phyloP scores from a whole-genome alignment of 192 early-diverging fungal species.

The Backusella australiensis region DNA sequence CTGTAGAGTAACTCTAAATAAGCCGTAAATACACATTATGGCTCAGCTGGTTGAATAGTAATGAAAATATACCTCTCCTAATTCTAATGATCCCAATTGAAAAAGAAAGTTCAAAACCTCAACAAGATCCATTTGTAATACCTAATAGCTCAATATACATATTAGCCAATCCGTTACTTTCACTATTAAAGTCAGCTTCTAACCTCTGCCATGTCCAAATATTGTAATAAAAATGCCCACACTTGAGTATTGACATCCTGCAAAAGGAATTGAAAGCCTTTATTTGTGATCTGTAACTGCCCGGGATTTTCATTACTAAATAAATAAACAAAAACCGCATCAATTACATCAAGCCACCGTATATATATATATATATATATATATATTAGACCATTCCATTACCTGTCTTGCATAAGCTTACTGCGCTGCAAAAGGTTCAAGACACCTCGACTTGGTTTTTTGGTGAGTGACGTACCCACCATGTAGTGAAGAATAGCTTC shows the following conservation, averaged over 20 bases:
- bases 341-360: neutral
- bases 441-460: slow-evolving; percentile 67
- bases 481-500: slow-evolving; percentile 92
- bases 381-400: neutral
- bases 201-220: slow-evolving; percentile 77
- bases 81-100: slow-evolving; percentile 86
- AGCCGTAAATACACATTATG: neutral
- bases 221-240: slow-evolving; percentile 94
- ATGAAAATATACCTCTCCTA: slow-evolving; percentile 61
- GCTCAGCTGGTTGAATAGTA: neutral
- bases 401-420: slow-evolving; percentile 67
- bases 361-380: neutral
- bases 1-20: slow-evolving; percentile 78
- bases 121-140: slow-evolving; percentile 83
- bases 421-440: slow-evolving; percentile 72
- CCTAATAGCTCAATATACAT: slow-evolving; percentile 17
- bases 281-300: slow-evolving; percentile 80
- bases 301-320: slow-evolving; percentile 17
- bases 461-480: slow-evolving; percentile 76
- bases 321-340: slow-evolving; percentile 9
- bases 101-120: slow-evolving; percentile 95
- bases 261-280: slow-evolving; percentile 96
- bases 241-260: slow-evolving; percentile 94
- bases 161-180: neutral
- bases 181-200: slow-evolving; percentile 10